Base-by-base conservation (phyloP, 2,329 filamentous ascomycete genomes). In the Phoma sp. region DNA sequence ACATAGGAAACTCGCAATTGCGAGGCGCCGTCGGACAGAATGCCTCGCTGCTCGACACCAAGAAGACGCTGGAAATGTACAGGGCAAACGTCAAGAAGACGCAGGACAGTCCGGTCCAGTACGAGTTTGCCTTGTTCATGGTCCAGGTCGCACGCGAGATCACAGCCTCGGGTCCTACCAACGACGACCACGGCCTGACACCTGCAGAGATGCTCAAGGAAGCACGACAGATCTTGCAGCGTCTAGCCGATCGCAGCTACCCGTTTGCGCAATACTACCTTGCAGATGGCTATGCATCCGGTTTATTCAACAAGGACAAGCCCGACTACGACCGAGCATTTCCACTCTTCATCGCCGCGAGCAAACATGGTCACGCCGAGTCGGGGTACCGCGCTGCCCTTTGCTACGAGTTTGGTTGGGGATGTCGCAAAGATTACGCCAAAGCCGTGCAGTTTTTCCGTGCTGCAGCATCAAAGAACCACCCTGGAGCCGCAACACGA, bases 321-420 rank as follows among this genome's bases (percentile, higher is more conserved):
- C 88, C 92, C 68, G 95, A 99, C 73, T 89, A 96, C 72, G 91
- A 93, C 71, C 88, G 90, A 36, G 93, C 95, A 0, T 98, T 98
- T 71, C 90, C 92, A 8, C 85, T 98, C 27, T 99, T 99, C 72
- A 84, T 96, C 33, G 86, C 95, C 15, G 95, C 95, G 8, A 94
- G 91, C 68, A 99, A 98, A 78, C 95, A 97, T 77, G 95, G 95
- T 29, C 95, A 99, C 75, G 92, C 95, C 43, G 95, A 99, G 79
- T 95, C 95, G 52, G 93, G 89, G 32, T 99, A 97, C 77, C 90
- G 95, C 51, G 89, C 94, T 47, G 95, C 90, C 15, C 82, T 99
- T 51, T 97, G 93, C 79, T 98, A 98, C 78, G 95, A 99, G 76
- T 98, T 97, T 76, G 95, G 93, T 59, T 99, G 95, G 95, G 95